Conservation (phyloP, 345 rosid genomes). For the Hypericum androsaemum region DNA sequence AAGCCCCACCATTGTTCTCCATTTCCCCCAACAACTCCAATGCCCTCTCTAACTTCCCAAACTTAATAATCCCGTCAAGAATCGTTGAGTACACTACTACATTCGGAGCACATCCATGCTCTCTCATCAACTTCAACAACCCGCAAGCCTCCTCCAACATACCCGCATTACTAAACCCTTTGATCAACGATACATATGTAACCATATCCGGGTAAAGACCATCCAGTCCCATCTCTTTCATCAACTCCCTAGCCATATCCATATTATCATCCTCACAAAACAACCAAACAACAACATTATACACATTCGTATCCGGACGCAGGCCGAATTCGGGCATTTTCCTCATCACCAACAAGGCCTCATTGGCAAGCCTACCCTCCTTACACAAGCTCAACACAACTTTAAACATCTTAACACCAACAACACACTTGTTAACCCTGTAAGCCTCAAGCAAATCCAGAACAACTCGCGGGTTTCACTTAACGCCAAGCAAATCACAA, state of each 20-base stretch:
- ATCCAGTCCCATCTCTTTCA: conserved; percentile 58
- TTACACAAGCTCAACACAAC: conserved; percentile 56
- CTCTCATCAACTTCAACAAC: conserved; percentile 44
- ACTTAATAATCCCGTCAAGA: conserved; percentile 56
- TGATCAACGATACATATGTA: conserved; percentile 50
- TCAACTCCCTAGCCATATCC: conserved; percentile 41
- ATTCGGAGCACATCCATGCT: conserved; percentile 47
- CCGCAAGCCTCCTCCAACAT: conserved; percentile 53
- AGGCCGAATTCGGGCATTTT: conserved; percentile 52
- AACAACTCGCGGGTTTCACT: conserved; percentile 36
- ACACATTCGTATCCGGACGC: conserved; percentile 36
- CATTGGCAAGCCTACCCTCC: conserved; percentile 50
- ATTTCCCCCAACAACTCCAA: conserved; percentile 50
- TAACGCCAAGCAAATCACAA: conserved; percentile 46
- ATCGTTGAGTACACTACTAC: conserved; percentile 52
- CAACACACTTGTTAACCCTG: conserved; percentile 33
- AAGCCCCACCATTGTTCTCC: conserved; percentile 56
- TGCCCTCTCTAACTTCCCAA: conserved; percentile 42
- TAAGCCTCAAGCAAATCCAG: conserved; percentile 48
- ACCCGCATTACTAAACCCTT: conserved; percentile 54
- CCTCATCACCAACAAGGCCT: conserved; percentile 59
- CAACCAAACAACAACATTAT: conserved; percentile 58
- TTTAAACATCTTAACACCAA: conserved; percentile 49
- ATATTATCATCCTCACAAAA: conserved; percentile 57
- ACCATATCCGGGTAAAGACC: conserved; percentile 59